These are phyloP conservation scores for Collybiopsis confluens DNA, from an alignment of 768 basidiomycete species.

Conservation along the genomic window DNA sequence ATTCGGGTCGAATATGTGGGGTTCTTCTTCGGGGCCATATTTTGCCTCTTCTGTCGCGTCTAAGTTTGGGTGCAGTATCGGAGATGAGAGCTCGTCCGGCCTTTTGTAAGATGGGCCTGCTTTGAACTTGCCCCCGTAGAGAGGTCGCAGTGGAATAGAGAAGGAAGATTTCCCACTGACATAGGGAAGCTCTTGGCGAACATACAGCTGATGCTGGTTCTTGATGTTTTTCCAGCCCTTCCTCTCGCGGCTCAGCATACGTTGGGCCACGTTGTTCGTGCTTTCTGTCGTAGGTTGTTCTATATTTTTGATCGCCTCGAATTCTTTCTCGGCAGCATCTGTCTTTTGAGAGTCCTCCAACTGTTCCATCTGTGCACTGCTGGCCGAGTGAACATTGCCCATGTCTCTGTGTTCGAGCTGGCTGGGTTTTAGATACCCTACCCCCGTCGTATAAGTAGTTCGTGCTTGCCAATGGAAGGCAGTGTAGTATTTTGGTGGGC, in stretches of 20 bases:
- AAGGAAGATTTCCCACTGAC: not conserved
- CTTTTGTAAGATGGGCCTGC: conserved; percentile 2
- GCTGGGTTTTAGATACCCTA: not conserved
- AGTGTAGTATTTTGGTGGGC: not conserved
- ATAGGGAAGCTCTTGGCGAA: conserved; percentile 3
- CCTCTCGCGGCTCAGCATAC: not conserved
- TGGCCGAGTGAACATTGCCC: not conserved
- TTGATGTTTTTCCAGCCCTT: not conserved
- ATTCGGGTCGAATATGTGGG: not conserved
- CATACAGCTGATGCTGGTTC: not conserved
- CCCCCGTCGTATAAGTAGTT: not conserved
- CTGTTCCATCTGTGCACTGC: not conserved
- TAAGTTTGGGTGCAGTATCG: not conserved
- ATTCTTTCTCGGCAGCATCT: not conserved
- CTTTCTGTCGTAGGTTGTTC: not conserved
- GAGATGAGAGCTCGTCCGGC: not conserved
- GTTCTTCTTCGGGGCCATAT: not conserved
- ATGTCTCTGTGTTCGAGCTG: not conserved
- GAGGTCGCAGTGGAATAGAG: not conserved
- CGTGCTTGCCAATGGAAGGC: not conserved
- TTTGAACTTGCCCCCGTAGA: conserved; percentile 7
- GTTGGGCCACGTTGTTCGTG: not conserved
- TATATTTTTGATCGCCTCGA: not conserved
- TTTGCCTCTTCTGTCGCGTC: not conserved
- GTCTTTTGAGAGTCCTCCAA: not conserved